Evolutionary conservation across 1,284 basidiomycete genomes (phyloP), one percentile per base, ranked within the genome.

Genomic region (Apiotrichum sp.): DNA sequence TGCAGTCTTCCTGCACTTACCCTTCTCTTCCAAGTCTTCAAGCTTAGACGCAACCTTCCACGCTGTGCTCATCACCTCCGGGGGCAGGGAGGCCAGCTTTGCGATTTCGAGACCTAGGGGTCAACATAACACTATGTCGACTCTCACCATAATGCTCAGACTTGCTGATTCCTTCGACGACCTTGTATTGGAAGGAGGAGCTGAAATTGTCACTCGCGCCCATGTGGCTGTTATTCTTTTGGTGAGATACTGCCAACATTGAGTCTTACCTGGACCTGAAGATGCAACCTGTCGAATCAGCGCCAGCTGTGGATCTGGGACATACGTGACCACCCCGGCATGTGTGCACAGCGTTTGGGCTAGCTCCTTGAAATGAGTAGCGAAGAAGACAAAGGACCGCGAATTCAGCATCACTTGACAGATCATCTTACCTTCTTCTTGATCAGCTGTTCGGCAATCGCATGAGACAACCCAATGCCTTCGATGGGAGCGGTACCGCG

Each of bases 401-500:
- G 43, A 38, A 13, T 8, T 59, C 14, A 52, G 46, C 16, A 1
- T 13, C 6, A 0, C 6, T 3, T 13, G 2, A 47, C 22, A 40
- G 29, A 6, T 6, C 10, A 49, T 59, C 77, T 35, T 47, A 87
- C 92, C 78, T 87, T 87, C 42, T 81, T 75, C 45, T 78, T 78
- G 62, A 96, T 86, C 54, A 98, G 80, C 43, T 83, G 84, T 71
- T 98, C 93, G 0, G 90, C 89, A 56, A 98, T 88, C 0, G 95
- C 93, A 73, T 95, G 88, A 0, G 89, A 86, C 47, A 98, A 86
- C 1, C 91, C 95, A 11, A 91, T 77, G 0, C 95, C 93, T 69
- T 96, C 92, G 45, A 80, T 77, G 0, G 91, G 85, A 3, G 89
- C 86, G 0, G 93, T 96, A 3, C 91, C 92, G 38, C 90, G 80